phyloP scores from a whole-genome alignment of 2,329 filamentous ascomycete genomes.

The Talaromyces amestolkiae region DNA sequence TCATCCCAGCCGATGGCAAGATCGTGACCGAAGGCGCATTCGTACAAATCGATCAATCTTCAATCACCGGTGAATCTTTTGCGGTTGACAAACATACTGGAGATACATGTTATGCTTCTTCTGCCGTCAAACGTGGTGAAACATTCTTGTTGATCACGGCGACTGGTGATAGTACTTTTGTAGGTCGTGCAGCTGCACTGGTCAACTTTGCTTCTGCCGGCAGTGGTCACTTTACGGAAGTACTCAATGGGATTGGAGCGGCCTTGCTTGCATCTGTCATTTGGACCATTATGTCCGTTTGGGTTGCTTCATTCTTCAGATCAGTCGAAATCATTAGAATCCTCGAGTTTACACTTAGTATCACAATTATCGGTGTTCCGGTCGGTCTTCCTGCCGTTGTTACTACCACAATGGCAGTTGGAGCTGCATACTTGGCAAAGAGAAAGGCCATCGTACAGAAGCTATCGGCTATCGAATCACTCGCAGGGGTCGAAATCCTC shows the following conservation, averaged over 20 bases:
- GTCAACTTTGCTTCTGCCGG: constrained; percentile 73
- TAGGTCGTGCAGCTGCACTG: constrained; percentile 82
- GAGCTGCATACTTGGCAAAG: constrained; percentile 85
- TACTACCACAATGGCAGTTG: constrained; percentile 92
- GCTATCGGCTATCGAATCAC: constrained; percentile 84
- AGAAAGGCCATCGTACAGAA: constrained; percentile 93
- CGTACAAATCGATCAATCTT: constrained; percentile 87
- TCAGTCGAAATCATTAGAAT: constrained; percentile 77
- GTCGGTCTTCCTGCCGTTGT: constrained; percentile 92
- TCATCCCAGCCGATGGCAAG: constrained; percentile 83
- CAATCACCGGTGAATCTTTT: constrained; percentile 87
- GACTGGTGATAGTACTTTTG: constrained; percentile 86
- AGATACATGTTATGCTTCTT: constrained; percentile 80
- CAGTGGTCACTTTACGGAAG: constrained; percentile 85
- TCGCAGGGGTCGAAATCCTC: constrained; percentile 89
- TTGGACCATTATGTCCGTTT: constrained; percentile 75
- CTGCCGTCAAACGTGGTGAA: constrained; percentile 85
- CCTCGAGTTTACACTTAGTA: constrained; percentile 79
- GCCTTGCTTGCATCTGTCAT: constrained; percentile 77
- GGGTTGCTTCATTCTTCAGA: constrained; percentile 84
- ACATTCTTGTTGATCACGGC: constrained; percentile 78
- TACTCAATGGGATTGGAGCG: constrained; percentile 82
- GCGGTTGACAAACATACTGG: constrained; percentile 83
- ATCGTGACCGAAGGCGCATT: constrained; percentile 81
- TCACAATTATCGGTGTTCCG: constrained; percentile 88